Base-by-base conservation (phyloP, 2,329 filamentous ascomycete genomes). In the Exutisphaerella laricina region DNA sequence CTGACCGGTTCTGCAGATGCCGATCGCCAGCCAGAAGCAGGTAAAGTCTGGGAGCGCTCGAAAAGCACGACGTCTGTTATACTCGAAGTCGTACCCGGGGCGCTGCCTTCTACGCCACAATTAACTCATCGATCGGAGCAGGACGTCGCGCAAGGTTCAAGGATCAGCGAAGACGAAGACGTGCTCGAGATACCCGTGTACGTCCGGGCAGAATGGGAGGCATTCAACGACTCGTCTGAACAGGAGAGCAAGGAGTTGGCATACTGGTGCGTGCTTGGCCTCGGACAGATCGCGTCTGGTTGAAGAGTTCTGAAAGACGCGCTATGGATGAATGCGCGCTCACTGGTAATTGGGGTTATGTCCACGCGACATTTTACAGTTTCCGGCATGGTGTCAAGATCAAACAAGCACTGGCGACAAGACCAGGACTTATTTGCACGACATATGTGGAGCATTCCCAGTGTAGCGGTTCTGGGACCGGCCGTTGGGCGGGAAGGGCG, bases 41-140 rank as follows among this genome's bases (percentile, higher is more conserved):
- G 90, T 39, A 97, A 97, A 67, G 82, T 97, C n/a, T 98, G 88
- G 85, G 89, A 96, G 51, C 79, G 83, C 41, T 90, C 89, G 0
- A 75, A 89, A 25, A 98, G 97, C 64, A 96, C 89, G 86, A 92
- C 92, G 12, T 92, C 83, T 53, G 87, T 98, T 8, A 85, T 96
- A 14, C 73, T 98, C 18, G 92, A 98, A 63, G 84, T 98, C 10
- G 78, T 96, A 0, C 78, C 89, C 58, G 57, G 74, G 50, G 13
- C 59, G 64, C 33, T 65, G 61, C 41, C 38, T 34, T 12, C 32
- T 3, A 60, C 58, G 21, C 13, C 58, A 14, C 51, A 21, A 31
- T 30, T 36, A 30, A 6, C 14, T 20, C n/a, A n/a, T n/a, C n/a
- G n/a, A n/a, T n/a, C n/a, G n/a, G n/a, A n/a, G n/a, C 37, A 49